Percentiles rank a stretch among this genome's conserved stretches.
These are phyloP conservation scores for Meyerozyma guilliermondii DNA, from an alignment of 1,139 yeast species.

Conservation along the genomic window DNA sequence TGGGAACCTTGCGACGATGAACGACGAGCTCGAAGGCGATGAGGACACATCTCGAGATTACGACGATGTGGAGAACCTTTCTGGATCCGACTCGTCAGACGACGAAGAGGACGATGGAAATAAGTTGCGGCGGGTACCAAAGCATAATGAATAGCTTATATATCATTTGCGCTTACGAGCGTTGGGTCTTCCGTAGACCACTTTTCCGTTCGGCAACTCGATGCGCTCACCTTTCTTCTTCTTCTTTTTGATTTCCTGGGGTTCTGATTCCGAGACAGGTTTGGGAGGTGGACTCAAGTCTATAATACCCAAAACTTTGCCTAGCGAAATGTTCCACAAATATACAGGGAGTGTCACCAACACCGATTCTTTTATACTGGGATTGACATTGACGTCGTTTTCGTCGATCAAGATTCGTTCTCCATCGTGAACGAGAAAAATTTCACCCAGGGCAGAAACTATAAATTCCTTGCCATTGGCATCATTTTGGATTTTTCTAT, in stretches of 20 bases:
- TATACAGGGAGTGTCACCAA: conserved; percentile 42
- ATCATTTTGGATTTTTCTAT: conserved; percentile 32
- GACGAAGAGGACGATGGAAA: conserved; percentile 13
- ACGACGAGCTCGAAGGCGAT: conserved; percentile 11
- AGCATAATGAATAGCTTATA: conserved; percentile 26
- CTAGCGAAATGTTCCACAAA: conserved; percentile 44
- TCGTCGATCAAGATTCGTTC: conserved; percentile 36
- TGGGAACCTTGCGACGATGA: conserved; percentile 7
- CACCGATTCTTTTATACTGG: conserved; percentile 53
- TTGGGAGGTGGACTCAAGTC: conserved; percentile 5
- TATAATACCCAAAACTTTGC: conserved; percentile 26
- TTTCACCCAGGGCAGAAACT: conserved; percentile 67
- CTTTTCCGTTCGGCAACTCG: conserved; percentile 58
- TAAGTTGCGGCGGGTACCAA: conserved; percentile 35
- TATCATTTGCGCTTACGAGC: conserved; percentile 9
- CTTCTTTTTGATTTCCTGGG: conserved; percentile 26
- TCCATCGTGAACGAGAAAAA: conserved; percentile 54
- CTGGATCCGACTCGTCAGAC: conserved; percentile 33
- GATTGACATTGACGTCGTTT: conserved; percentile 29
- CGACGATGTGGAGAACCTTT: conserved; percentile 30
- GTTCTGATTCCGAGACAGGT: conserved; percentile 8
- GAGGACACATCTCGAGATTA: conserved; percentile 16
- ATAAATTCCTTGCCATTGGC: conserved; percentile 51
- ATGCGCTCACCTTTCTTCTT: conserved; percentile 39
- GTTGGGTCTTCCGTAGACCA: conserved; percentile 41